phyloP scores from a whole-genome alignment of 1,284 basidiomycete genomes.

The Flammula alnicola region DNA sequence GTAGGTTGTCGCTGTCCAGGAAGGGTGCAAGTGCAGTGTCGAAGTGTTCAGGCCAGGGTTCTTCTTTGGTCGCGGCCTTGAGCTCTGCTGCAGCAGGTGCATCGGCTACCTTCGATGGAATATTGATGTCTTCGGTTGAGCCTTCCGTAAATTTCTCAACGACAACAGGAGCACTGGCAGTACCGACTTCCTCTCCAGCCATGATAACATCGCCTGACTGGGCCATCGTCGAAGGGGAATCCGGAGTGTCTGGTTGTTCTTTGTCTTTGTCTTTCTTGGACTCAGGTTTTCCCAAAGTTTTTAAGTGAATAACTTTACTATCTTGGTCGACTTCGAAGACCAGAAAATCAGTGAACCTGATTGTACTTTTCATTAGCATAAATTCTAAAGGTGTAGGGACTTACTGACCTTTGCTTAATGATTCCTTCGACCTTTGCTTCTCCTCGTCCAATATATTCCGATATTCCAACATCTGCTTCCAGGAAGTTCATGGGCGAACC shows the following conservation, averaged over 20 bases:
- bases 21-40: constrained; percentile 60
- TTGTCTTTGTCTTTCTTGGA: constrained; percentile 37
- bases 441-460: constrained; percentile 79
- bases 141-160: no score
- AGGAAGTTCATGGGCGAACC: constrained; percentile 63
- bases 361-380: constrained; percentile 1
- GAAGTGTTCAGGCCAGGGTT: constrained; percentile 71
- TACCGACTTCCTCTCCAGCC: background rate
- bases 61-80: constrained; percentile 28
- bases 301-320: constrained; percentile 78
- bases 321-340: constrained; percentile 88
- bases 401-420: constrained; percentile 91
- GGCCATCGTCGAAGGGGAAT: background rate
- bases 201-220: no score
- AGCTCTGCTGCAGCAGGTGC: constrained; percentile 4
- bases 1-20: constrained; percentile 64
- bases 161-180: no score
- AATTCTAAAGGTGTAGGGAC: constrained; percentile 18
- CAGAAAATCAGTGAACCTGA: constrained; percentile 92
- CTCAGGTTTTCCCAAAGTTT: constrained; percentile 73
- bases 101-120: background rate
- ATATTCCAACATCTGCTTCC: constrained; percentile 90
- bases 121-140: background rate
- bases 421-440: constrained; percentile 84
- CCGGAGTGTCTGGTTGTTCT: background rate